Base-by-base conservation (phyloP, 345 rosid genomes). In the Camelina sativa region DNA sequence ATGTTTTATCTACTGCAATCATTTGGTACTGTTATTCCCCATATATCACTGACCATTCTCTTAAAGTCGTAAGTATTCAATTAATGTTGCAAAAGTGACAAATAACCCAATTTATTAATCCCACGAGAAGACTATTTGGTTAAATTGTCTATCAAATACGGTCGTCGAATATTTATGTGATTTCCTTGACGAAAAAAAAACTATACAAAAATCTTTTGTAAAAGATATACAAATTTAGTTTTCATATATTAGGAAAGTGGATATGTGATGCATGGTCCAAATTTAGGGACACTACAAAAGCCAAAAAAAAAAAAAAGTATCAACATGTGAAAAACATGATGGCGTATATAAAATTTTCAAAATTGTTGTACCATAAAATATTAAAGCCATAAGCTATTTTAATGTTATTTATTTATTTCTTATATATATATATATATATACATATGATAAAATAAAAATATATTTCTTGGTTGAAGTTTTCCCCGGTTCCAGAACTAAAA, bases 301-400 rank as follows among this genome's bases (percentile, higher is more conserved):
- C 34, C 66, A 23, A 62, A 22, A 56, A 44, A 23, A 46, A 52
- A 22, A 37, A 55, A 47, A 23, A 32, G 51, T 57, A 65, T 65
- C 11, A 60, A 66, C 72, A 74, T 74, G 78, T 66, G 72, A 23
- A 48, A 57, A 54, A 74, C 72, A 74, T 74, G 78, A 48, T 58
- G 72, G 37, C 12, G n/a, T 58, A 3, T 12, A 57, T 48, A 11
- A 47, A 35, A 47, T 23, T 6, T 65, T 62, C 28, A 28, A 28
- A 28, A 28, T 28, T 28, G 30, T 4, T 28, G 5, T 28, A 28
- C 30, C 5, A 28, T 28, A 28, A 28, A 28, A 28, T 28, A 28
- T 4, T 28, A 28, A 4, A 28, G 30, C 30, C 5, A 28, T 28
- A 28, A 28, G 5, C 30, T 28, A 28, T 28, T 28, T 28, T 28